These are phyloP conservation scores for Hanseniaspora lachancei DNA, from an alignment of 805 yeast genomes.

Conservation along the genomic window DNA sequence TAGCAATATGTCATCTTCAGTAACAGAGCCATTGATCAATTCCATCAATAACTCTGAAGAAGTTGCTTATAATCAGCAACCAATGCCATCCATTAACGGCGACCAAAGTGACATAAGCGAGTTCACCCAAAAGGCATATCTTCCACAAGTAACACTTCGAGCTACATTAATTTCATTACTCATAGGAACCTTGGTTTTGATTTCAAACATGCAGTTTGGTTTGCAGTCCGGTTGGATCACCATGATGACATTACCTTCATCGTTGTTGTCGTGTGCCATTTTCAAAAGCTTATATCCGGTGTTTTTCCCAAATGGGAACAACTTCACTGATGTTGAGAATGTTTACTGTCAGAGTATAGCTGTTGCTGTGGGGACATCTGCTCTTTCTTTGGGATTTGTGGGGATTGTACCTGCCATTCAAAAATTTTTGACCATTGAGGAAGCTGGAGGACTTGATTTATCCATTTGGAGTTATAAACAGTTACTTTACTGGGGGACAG, in stretches of 20 bases:
- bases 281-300: conserved; percentile 44
- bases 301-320: conserved; percentile 24
- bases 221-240: conserved; percentile 98
- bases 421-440: conserved; percentile 65
- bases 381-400: conserved; percentile 84
- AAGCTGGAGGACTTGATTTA: conserved; percentile 41
- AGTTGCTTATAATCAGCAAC: not conserved
- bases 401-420: conserved; percentile 95
- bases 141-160: conserved; percentile 58
- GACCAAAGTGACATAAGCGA: not conserved
- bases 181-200: conserved; percentile 76
- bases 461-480: conserved; percentile 34
- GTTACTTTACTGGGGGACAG: conserved; percentile 67
- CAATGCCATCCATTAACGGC: not conserved
- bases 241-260: conserved; percentile 96
- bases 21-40: not conserved
- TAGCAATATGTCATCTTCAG: not conserved
- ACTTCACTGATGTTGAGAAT: conserved; percentile 81
- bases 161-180: conserved; percentile 62
- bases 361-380: conserved; percentile 96
- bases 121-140: conserved; percentile 38
- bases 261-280: conserved; percentile 70
- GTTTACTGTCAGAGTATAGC: conserved; percentile 86
- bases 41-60: not conserved
- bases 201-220: conserved; percentile 92